Evolutionary conservation across 257 asterid species (phyloP), one percentile per base, ranked within the genome.

Genomic region (Solanum chiquidenum): DNA sequence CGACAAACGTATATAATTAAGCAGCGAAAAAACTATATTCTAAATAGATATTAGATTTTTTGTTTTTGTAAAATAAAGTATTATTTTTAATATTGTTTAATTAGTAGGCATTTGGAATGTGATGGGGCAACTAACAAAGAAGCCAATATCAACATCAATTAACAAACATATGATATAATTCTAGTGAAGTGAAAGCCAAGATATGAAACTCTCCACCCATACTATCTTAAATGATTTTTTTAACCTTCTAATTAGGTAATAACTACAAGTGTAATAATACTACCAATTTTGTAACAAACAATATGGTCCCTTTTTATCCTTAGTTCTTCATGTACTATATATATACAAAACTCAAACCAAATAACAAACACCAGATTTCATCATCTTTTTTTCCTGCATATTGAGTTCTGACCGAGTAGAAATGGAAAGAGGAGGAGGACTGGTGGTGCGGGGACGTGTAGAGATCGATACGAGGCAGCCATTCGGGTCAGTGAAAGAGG

Each of bases 151-250:
- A 91, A 89, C 92, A 72, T 93, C 98, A 92, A 92, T 92, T 92
- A 95, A 93, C 96, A 88, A 87, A 90, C 77, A 90, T 89, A 37
- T 40, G 33, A 85, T 60, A 66, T 35, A n/a, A 46, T 23, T 35
- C 92, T 87, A 93, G 98, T 96, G 98, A 90, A 96, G 96, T 96
- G 93, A 93, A 96, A 95, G 98, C 98, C 68, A 96, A 96, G 98
- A 92, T 91, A 93, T 92, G 89, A 89, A 91, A 92, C 87, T 87
- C 94, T 58, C 83, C 49, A 29, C 18, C 27, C 37, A 12, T 40
- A 42, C 12, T 64, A 83, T 84, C 6, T 31, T 40, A 25, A 13
- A 40, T 35, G 25, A 55, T 84, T 18, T 31, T 37, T 73, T 87
- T 87, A 88, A 86, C 72, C 72, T 88, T 73, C 88, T 86, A 60